Conservation (phyloP, 176 grass and related monocot genomes). For the Eragrostis curvula region DNA sequence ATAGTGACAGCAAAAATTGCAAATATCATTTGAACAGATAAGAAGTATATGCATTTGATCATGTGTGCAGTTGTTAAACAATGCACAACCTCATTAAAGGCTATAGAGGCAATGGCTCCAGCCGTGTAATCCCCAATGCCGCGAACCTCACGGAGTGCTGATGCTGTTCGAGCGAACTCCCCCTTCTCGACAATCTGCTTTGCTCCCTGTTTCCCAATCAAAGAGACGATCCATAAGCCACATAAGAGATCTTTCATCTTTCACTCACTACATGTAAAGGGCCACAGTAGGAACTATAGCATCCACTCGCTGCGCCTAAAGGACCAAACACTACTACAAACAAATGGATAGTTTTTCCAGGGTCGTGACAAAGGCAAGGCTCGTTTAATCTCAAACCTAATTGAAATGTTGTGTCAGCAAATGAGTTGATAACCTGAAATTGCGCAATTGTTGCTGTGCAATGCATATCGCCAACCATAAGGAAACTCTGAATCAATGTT, state of each 20-base stretch:
- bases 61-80: not conserved
- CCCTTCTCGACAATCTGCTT: constrained; percentile 69
- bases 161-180: constrained; percentile 65
- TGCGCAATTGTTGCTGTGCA: not conserved
- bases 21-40: constrained; percentile 34
- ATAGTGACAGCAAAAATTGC: constrained; percentile 20
- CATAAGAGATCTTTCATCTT: not conserved
- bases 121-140: constrained; percentile 96
- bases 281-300: not conserved
- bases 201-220: constrained; percentile 66
- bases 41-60: not conserved
- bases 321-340: not conserved
- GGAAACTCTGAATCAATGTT: not conserved
- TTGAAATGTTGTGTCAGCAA: not conserved
- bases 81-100: constrained; percentile 76
- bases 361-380: not conserved
- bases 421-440: not conserved
- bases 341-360: not conserved
- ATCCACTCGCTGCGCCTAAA: not conserved
- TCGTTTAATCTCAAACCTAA: too few relatives aligned
- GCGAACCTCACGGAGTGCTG: constrained; percentile 63
- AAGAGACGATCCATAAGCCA: constrained; percentile 16
- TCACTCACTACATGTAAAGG: not conserved
- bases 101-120: constrained; percentile 94
- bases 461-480: not conserved